A percentile compares a stretch with the other conserved stretches of the same genome.
These are phyloP conservation scores for Usnea hakonensis DNA, from an alignment of 495 filamentous ascomycete species.

Conservation along the genomic window DNA sequence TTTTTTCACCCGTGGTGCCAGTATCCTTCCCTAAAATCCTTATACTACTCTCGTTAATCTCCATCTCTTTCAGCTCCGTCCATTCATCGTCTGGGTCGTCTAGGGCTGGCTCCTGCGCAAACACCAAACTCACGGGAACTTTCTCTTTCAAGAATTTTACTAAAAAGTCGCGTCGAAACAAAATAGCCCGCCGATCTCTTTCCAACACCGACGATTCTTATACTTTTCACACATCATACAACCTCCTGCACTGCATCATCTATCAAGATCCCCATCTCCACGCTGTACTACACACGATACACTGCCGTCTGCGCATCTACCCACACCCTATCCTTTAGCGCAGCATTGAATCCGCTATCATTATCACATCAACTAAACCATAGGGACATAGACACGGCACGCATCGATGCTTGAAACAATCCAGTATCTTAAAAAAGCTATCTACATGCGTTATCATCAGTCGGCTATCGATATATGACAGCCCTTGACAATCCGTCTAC, in stretches of 20 bases:
- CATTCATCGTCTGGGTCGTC: background rate
- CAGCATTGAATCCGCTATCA: slow-evolving; percentile 9
- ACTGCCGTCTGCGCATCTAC: background rate
- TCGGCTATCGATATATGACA: background rate
- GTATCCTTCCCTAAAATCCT: background rate
- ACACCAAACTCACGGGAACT: slow-evolving; percentile 4
- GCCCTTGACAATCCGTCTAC: background rate
- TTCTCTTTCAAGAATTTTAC: background rate
- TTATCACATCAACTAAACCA: background rate
- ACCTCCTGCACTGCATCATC: background rate
- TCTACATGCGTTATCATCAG: slow-evolving; percentile 5
- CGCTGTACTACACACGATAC: background rate
- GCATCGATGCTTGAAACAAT: background rate
- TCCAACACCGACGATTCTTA: background rate
- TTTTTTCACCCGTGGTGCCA: background rate
- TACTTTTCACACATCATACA: background rate
- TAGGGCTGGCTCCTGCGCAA: slow-evolving; percentile 1
- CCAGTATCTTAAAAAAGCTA: slow-evolving; percentile 1
- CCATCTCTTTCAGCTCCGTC: background rate
- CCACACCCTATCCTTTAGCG: background rate
- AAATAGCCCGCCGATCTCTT: slow-evolving; percentile 3
- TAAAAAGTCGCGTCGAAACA: slow-evolving; percentile 4
- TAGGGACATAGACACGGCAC: background rate
- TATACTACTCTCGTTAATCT: slow-evolving; percentile 7
- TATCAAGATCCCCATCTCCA: background rate